These are phyloP conservation scores for Penicillium angulare DNA, from an alignment of 495 filamentous ascomycete species.

Conservation along the genomic window DNA sequence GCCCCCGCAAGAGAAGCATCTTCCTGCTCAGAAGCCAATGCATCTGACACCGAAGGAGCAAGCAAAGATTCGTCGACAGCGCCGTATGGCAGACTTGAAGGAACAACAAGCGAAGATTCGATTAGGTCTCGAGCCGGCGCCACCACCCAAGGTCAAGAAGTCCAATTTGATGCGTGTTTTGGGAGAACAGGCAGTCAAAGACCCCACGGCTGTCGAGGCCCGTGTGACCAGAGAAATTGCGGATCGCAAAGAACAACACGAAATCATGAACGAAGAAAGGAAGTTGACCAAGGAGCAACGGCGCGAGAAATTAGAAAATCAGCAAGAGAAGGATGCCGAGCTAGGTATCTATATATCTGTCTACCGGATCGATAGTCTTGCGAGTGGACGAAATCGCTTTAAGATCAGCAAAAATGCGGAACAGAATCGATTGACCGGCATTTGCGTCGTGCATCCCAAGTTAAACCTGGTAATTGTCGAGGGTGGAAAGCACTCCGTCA, in stretches of 20 bases:
- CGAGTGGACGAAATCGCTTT: constrained; percentile 88
- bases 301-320: constrained; percentile 75
- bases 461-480: constrained; percentile 90
- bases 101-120: constrained; percentile 95
- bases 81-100: constrained; percentile 86
- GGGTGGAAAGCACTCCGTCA: constrained; percentile 77
- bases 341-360: constrained; percentile 82
- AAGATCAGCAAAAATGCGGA: constrained; percentile 91
- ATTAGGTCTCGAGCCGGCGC: constrained; percentile 82
- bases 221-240: constrained; percentile 87
- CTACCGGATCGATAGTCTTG: constrained; percentile 82
- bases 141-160: constrained; percentile 92
- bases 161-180: constrained; percentile 95
- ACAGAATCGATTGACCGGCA: constrained; percentile 77
- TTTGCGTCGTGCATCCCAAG: constrained; percentile 84
- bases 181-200: constrained; percentile 96
- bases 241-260: constrained; percentile 75
- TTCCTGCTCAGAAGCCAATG: constrained; percentile 82
- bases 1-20: constrained; percentile 82
- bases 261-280: constrained; percentile 77
- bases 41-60: constrained; percentile 88
- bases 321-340: constrained; percentile 85
- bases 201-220: constrained; percentile 95
- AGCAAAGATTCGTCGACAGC: constrained; percentile 84
- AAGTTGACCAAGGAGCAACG: constrained; percentile 89